Percentiles rank a stretch among this genome's conserved stretches.
Conservation (phyloP, 345 rosid genomes). For the Conringia planisiliqua region DNA sequence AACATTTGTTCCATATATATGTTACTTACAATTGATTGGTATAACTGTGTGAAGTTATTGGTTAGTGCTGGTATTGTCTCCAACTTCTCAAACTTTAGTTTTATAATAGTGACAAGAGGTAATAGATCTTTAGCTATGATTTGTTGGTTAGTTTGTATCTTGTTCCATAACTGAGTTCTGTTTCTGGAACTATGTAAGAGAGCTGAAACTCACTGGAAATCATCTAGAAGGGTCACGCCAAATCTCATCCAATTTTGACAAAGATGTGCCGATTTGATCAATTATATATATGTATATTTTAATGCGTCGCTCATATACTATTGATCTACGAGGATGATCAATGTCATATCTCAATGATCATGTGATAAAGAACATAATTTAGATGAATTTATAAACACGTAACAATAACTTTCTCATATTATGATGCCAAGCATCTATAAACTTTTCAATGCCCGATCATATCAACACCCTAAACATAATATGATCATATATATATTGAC, state of each 20-base stretch:
- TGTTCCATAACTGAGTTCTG: background rate
- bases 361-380: background rate
- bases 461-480: background rate
- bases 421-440: background rate
- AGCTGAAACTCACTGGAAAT: constrained; percentile 93
- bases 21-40: too few relatives aligned
- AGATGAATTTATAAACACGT: background rate
- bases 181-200: constrained; percentile 67
- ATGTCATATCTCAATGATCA: background rate
- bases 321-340: too few relatives aligned
- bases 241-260: constrained; percentile 74
- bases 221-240: constrained; percentile 89
- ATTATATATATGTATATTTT: too few relatives aligned
- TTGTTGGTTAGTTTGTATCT: background rate
- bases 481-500: background rate
- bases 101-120: background rate
- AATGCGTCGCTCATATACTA: too few relatives aligned
- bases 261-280: constrained; percentile 40
- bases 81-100: background rate
- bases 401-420: background rate
- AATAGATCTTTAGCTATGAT: background rate
- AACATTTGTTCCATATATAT: too few relatives aligned
- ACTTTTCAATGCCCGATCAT: background rate
- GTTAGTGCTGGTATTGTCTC: constrained; percentile 78
- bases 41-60: constrained; percentile 58